Base-by-base conservation (phyloP, 176 grass and related monocot species). In the Dendrocalamus sinicus region DNA sequence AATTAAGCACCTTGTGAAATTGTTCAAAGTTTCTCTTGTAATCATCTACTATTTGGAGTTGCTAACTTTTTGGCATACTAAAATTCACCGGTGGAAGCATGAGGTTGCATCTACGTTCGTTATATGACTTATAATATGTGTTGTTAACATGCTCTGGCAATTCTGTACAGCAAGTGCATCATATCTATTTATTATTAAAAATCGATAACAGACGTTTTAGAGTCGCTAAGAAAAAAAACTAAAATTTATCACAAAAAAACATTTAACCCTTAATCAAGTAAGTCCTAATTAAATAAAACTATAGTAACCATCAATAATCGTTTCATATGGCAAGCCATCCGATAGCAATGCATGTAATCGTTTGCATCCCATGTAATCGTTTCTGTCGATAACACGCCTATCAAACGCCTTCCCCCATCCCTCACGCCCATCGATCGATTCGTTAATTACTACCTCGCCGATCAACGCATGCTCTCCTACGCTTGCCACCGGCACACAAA, bases 1-100 rank as follows among this genome's bases (percentile, higher is more conserved):
- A 72, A 79, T 85, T 74, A 72, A 58, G 15, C 9, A 39, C 39
- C 28, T 43, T 48, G 15, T 69, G 0, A 71, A 48, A 72, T 9
- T 86, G 48, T 65, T 51, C 77, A 68, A 75, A 23, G 10, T 15
- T 78, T 77, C 7, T 51, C 12, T 40, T 77, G 66, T 22, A 45
- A 24, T 81, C 46, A 81, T 85, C 3, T 76, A 26, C 35, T 76
- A n/a, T 13, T 20, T 86, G 80, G 12, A 35, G 23, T 58, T 77
- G 45, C 39, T 80, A 57, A 80, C 79, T 48, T 46, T 53, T 58
- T 3, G 2, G 17, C 13, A 9, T 80, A 58, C 12, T 65, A 54
- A 10, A 20, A 53, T 13, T 67, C 22, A 68, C n/a, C 2, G 23
- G 60, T 50, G 32, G 63, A 61, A 69, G 9, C 24, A 60, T 40